Evolutionary conservation across 2,329 filamentous ascomycete genomes (phyloP), one percentile per base, ranked within the genome.

Genomic region (Monosporascus sp.): DNA sequence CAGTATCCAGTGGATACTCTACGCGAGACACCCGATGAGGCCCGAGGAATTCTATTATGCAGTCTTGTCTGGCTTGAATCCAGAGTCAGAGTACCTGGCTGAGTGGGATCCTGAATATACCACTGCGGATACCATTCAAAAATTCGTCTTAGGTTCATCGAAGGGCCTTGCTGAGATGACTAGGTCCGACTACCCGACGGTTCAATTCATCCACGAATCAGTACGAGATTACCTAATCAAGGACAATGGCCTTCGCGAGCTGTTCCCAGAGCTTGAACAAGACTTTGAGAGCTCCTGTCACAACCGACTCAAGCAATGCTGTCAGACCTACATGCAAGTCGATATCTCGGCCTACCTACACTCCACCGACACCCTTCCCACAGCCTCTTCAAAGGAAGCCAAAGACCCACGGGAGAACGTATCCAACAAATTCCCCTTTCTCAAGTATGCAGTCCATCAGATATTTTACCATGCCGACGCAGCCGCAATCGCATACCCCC

Each of bases 191-290:
- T 0, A 24, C 0, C 57, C 61, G 0, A 72, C 59, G 0, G 73
- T 81, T 1, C 79, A 82, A 53, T 82, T 81, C 58, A 80, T 80
- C 3, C 77, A 81, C 41, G 76, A 79, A 55, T 77, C 77, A 0
- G 74, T 80, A 0, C 61, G 69, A 1, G 77, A 80, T 18, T 79
- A 75, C 43, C 66, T 81, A 0, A 31, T 77, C 3, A 68, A 67
- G 3, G 69, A 72, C 2, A 56, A 62, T 0, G 73, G 73, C 0
- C 56, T 74, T 0, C 25, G 54, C 0, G 55, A 6, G 22, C 24
- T 57, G 18, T 70, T 63, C 65, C 61, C 70, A 11, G 67, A 72
- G 1, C 53, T 70, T 37, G 57, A 49, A 18, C 50, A 45, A 25
- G 67, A 72, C 36, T 64, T 72, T 25, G 53, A 65, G 25, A 62